phyloP scores from a whole-genome alignment of 2,329 filamentous ascomycete genomes.

The Cordyceps cicadae region DNA sequence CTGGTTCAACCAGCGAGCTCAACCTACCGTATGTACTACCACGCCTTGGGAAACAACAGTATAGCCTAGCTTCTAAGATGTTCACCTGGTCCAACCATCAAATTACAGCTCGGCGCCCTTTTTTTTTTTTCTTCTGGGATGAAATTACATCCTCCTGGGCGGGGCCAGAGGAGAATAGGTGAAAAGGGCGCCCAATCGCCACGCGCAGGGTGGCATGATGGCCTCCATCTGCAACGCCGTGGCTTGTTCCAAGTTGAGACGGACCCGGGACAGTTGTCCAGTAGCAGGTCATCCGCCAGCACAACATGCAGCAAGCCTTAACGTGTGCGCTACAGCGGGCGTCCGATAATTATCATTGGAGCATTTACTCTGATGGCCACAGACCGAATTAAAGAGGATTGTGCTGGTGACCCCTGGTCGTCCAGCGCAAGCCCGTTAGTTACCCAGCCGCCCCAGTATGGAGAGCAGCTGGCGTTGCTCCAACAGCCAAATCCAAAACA shows the following conservation, averaged over 20 bases:
- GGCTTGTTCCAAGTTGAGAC: slow-evolving; percentile 12
- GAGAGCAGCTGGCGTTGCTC: background rate
- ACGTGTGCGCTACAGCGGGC: background rate
- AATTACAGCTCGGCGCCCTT: background rate
- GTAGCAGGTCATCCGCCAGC: background rate
- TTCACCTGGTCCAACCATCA: background rate
- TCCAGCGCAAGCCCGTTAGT: too few relatives aligned
- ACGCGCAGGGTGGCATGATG: background rate
- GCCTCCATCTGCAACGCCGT: slow-evolving; percentile 1
- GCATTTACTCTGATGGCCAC: background rate
- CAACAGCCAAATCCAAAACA: slow-evolving; percentile 8
- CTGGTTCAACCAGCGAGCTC: background rate
- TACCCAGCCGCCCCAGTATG: too few relatives aligned
- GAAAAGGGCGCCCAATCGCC: background rate
- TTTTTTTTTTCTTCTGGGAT: background rate
- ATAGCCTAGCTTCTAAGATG: too few relatives aligned
- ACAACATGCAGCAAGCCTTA: background rate
- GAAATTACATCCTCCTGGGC: background rate
- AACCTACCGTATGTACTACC: too few relatives aligned
- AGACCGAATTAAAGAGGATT: slow-evolving; percentile 5
- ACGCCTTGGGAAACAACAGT: too few relatives aligned
- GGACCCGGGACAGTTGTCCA: slow-evolving; percentile 1
- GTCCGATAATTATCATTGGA: background rate
- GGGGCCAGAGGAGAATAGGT: background rate
- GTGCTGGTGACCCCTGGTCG: background rate